These are phyloP conservation scores for Fallopia convolvulus DNA, from an alignment of 148 eudicot genomes.

Conservation along the genomic window DNA sequence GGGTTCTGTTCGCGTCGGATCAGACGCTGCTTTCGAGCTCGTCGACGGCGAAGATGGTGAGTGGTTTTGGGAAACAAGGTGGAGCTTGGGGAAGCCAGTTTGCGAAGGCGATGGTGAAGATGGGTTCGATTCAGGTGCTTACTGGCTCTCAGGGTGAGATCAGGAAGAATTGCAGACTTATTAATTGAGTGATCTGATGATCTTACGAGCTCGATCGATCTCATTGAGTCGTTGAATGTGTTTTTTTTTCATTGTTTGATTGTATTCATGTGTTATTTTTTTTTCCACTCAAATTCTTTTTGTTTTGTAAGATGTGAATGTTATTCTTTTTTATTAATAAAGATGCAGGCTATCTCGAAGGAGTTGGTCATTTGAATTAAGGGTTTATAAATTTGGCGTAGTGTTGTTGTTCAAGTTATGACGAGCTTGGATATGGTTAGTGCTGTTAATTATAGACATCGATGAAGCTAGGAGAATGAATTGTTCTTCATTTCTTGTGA, in stretches of 20 bases:
- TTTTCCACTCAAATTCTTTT: too few relatives aligned
- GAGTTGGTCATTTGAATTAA: background rate
- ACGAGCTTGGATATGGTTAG: too few relatives aligned
- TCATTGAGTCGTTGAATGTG: background rate
- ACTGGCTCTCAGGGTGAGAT: constrained; percentile 22
- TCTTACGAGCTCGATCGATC: background rate
- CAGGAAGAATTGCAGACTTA: constrained; percentile 6
- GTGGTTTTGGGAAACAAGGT: background rate
- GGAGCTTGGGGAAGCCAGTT: constrained; percentile 8
- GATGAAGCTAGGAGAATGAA: too few relatives aligned
- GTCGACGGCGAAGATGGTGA: background rate
- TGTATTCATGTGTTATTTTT: background rate
- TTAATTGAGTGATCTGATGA: background rate
- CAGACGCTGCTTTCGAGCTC: constrained; percentile 21
- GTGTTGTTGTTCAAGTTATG: background rate
- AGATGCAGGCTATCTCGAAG: background rate
- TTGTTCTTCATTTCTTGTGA: too few relatives aligned
- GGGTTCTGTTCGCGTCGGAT: constrained; percentile 29
- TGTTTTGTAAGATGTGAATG: background rate
- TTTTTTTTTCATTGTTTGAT: background rate
- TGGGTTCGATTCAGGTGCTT: constrained; percentile 23
- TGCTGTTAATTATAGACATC: too few relatives aligned
- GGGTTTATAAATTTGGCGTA: background rate
- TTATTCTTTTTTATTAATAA: background rate
- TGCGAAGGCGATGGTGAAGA: constrained; percentile 20